Evolutionary conservation across 2,329 filamentous ascomycete species (phyloP), one percentile per base, ranked within the genome.

Genomic region (Tolypocladium nubicola): DNA sequence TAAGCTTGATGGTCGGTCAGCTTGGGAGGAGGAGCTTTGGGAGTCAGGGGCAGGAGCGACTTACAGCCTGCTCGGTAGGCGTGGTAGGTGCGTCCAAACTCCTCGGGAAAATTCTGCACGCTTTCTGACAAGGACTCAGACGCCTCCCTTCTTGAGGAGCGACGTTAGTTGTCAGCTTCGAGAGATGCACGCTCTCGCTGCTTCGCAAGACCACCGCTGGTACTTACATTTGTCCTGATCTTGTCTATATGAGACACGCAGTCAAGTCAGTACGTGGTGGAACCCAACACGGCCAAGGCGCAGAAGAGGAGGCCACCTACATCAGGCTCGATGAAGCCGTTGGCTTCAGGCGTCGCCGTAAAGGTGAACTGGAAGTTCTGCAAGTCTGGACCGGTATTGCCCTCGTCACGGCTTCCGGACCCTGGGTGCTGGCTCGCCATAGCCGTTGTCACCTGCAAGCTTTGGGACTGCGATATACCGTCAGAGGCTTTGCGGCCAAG

Each of bases 21-120:
- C 10, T 2, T 30, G 19, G 23, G 38, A 10, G n/a, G 0, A 26
- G 14, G 30, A n/a, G 19, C 4, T 21, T 26, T 11, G 5, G 16
- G 30, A 16, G 14, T 35, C 19, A 35, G 23, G 39, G 49, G 43
- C 39, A 52, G 33, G 39, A 39, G 30, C n/a, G 9, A 71, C 75
- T 62, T 66, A 78, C 76, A 78, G 26, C 76, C 76, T 52, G 75
- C 75, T 57, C 70, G 70, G 58, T 77, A 79, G 3, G 75, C 75
- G 61, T 78, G 75, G 64, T 77, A 79, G 2, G 75, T 78, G 37
- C 76, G 70, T 13, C 76, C 76, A 59, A 75, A 76, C 59, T 74
- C 70, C 55, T 72, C 68, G 1, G 74, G 74, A 21, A 73, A 76
- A 57, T 71, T 66, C 58, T 67, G 66, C n/a, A 76, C 69, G 59